phyloP scores from a whole-genome alignment of 228 moss, liverwort and hornwort genomes.

The Sphagnum magellanicum region DNA sequence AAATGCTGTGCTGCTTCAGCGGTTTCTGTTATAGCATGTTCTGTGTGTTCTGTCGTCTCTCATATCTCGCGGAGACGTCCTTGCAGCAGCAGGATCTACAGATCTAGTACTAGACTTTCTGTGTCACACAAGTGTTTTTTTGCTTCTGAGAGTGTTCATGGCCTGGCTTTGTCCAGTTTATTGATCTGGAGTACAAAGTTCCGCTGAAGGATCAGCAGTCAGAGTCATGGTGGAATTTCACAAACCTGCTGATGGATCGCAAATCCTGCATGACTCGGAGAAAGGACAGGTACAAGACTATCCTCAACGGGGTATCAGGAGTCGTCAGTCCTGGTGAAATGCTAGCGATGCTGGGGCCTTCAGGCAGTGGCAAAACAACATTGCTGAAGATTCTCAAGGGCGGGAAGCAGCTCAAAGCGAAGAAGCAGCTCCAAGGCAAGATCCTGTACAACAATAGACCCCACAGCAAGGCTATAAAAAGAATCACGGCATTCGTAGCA shows the following conservation, averaged over 20 bases:
- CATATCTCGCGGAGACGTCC: too few relatives aligned
- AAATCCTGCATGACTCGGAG: not conserved
- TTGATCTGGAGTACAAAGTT: constrained; percentile 66
- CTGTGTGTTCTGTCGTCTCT: too few relatives aligned
- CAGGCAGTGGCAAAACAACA: constrained; percentile 90
- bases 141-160: not conserved
- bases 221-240: constrained; percentile 27
- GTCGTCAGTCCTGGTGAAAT: constrained; percentile 68
- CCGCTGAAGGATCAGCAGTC: constrained; percentile 11
- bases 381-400: constrained; percentile 48
- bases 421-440: constrained; percentile 25
- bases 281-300: constrained; percentile 28
- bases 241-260: constrained; percentile 10
- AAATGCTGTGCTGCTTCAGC: too few relatives aligned
- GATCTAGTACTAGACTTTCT: too few relatives aligned
- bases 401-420: constrained; percentile 16
- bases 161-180: constrained; percentile 46
- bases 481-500: constrained; percentile 62
- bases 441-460: constrained; percentile 39
- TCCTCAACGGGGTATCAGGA: constrained; percentile 74
- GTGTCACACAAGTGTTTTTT: too few relatives aligned
- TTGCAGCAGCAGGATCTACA: too few relatives aligned
- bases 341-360: constrained; percentile 83
- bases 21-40: too few relatives aligned
- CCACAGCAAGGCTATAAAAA: constrained; percentile 37